Base-by-base conservation (phyloP, 352 stramenopile genomes). In the Peronospora destructor region DNA sequence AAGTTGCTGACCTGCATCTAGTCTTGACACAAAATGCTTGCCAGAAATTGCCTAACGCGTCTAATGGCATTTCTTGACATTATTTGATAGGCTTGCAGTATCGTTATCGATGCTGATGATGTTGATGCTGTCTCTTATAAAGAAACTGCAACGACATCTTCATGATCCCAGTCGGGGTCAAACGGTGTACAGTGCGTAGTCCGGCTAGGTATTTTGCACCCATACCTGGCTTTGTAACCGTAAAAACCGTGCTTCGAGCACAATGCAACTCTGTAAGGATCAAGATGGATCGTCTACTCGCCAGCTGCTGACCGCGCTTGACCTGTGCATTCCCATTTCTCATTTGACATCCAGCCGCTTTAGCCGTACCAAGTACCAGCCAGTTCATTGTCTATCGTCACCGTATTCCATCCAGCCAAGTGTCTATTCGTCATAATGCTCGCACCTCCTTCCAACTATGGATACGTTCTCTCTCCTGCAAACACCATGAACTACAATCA, bases 391-490 rank as follows among this genome's bases (percentile, higher is more conserved):
- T 6, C 23, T 26, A 26, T 26, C 23, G 23, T 26, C 23, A 6
- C 4, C 5, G 23, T 6, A 26, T 26, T 26, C 12, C 11, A 36
- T 36, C 9, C 0, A 14, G 6, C 12, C 12, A 5, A 21, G 19
- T 21, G 3, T 21, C 3, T 8, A 1, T 16, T 16, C 11, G 6
- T 51, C 54, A 61, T 14, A 40, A 75, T 79, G 69, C 47, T 76
- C 16, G 53, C 62, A 21, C 68, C 68, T 30, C 14, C 61, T 17
- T 68, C 55, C 26, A 64, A 80, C 51, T 80, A 76, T 56, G 65
- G 61, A 29, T 84, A 84, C 56, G 67, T 67, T 7, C 56, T 66
- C 30, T 71, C 53, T 17, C 48, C 49, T 14, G 54, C 47, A 33
- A 72, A 60, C 56, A 54, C 40, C 37, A 70, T 61, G 47, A 60